Evolutionary conservation across 306 rosid genomes (phyloP), one percentile per base, ranked within the genome.

Genomic region (Ammopiptanthus mongolicus): DNA sequence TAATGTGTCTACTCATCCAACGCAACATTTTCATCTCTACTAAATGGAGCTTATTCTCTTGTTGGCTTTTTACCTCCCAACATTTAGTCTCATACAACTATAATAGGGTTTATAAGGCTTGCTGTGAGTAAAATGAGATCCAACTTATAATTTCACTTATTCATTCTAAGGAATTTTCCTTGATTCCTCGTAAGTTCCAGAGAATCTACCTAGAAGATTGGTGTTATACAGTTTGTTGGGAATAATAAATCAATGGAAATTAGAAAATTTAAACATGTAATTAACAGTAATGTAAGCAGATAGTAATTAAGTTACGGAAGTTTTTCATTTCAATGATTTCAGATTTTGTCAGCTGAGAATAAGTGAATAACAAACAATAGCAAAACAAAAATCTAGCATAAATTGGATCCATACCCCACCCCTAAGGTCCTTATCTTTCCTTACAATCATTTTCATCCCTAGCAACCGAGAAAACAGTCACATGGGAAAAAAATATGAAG

Each of bases 391-490:
- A 7, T 60, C 19, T 34, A 50, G 42, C 68, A 50, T 48, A 52
- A 56, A 56, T 37, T 69, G 41, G 73, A 63, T 29, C 59, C 28
- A 11, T 61, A 64, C 3, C 23, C 58, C 51, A 15, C 57, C 21
- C 55, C 64, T 8, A 69, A 72, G 69, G 44, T 66, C 65, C 25
- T 57, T 33, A 50, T 29, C 37, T 57, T 52, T 46, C 57, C 44
- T 71, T 55, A 18, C 23, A 37, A 44, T 42, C 36, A 65, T 60
- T 65, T 68, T 25, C 62, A 22, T 57, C 42, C 42, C 50, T 44
- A 69, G 58, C n/a, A 78, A 36, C 64, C 34, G n/a, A 42, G 13
- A 69, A 39, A 63, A 65, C 42, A 15, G 17, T 37, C 65, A 77
- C n/a, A 21, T 0, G 47, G n/a, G n/a, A n/a, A n/a, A n/a, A 41